Conservation (phyloP, 2,329 filamentous ascomycete genomes). For the Pochonia chlamydosporia region DNA sequence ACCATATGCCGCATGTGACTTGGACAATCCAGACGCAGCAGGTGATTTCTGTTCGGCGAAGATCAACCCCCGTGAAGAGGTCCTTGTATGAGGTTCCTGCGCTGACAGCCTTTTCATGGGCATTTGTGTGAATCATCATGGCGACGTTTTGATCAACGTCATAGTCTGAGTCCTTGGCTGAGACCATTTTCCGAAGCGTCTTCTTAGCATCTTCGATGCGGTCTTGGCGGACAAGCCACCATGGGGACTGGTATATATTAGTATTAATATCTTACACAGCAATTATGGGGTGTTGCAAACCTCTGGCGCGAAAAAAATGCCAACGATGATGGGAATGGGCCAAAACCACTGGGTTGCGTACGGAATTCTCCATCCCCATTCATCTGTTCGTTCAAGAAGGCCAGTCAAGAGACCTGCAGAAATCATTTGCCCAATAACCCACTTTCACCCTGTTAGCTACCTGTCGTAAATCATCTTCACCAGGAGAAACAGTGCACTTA, state of each 20-base stretch:
- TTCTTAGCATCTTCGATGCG: slow-evolving; percentile 18
- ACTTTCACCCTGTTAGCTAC: no score
- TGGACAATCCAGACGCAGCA: slow-evolving; percentile 44
- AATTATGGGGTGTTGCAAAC: no score
- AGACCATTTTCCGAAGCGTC: no score
- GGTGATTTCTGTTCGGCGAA: slow-evolving; percentile 32
- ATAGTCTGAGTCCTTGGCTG: no score
- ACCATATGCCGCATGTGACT: slow-evolving; percentile 47
- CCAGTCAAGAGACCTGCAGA: slow-evolving; percentile 32
- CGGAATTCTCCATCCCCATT: slow-evolving; percentile 37
- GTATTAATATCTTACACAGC: no score
- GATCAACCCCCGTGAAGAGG: slow-evolving; percentile 36
- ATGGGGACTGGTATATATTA: slow-evolving; percentile 36
- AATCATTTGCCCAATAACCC: slow-evolving; percentile 35
- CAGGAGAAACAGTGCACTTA: no score
- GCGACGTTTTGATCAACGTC: no score
- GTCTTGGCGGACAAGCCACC: slow-evolving; percentile 37
- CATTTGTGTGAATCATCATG: slow-evolving; percentile 35
- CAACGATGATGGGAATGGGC: slow-evolving; percentile 31
- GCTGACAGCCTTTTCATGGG: slow-evolving; percentile 19
- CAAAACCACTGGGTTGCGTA: slow-evolving; percentile 41
- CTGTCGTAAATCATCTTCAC: no score
- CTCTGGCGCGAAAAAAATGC: no score
- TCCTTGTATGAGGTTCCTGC: slow-evolving; percentile 31
- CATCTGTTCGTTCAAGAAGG: slow-evolving; percentile 24